phyloP scores from a whole-genome alignment of 805 yeast species.

The Metschnikowia similis region DNA sequence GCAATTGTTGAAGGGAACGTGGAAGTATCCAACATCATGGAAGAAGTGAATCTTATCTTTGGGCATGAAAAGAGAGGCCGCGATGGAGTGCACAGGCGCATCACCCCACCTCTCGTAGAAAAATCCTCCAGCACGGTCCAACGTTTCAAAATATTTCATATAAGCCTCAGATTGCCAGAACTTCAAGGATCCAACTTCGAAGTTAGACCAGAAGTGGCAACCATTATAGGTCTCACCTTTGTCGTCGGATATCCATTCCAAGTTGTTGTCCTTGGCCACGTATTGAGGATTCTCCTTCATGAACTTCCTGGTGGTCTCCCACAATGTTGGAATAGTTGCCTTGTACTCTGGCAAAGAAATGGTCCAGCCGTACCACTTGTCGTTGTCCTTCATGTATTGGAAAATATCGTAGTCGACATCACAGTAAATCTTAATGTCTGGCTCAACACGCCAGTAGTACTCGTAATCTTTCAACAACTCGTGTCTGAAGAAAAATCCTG shows the following conservation, averaged over 20 bases:
- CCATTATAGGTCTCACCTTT: slow-evolving; percentile 68
- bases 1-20: slow-evolving; percentile 76
- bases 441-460: slow-evolving; percentile 26
- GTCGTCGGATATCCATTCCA: slow-evolving; percentile 67
- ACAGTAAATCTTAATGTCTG: slow-evolving; percentile 20
- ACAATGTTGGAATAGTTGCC: slow-evolving; percentile 20
- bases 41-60: slow-evolving; percentile 70
- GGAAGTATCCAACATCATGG: slow-evolving; percentile 80
- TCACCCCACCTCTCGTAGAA: slow-evolving; percentile 92
- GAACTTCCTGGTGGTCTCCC: slow-evolving; percentile 21
- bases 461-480: slow-evolving; percentile 20
- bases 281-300: slow-evolving; percentile 15
- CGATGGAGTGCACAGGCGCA: slow-evolving; percentile 85
- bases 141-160: slow-evolving; percentile 55
- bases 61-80: slow-evolving; percentile 72
- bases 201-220: slow-evolving; percentile 90
- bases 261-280: slow-evolving; percentile 30
- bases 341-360: slow-evolving; percentile 20
- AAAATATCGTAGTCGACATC: slow-evolving; percentile 25
- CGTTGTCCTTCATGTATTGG: slow-evolving; percentile 20
- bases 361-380: slow-evolving; percentile 23
- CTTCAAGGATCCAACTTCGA: slow-evolving; percentile 70
- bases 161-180: slow-evolving; percentile 76
- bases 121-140: slow-evolving; percentile 72
- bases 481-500: slow-evolving; percentile 20